phyloP scores from a whole-genome alignment of 768 basidiomycete species.

The Dendrothele bispora region DNA sequence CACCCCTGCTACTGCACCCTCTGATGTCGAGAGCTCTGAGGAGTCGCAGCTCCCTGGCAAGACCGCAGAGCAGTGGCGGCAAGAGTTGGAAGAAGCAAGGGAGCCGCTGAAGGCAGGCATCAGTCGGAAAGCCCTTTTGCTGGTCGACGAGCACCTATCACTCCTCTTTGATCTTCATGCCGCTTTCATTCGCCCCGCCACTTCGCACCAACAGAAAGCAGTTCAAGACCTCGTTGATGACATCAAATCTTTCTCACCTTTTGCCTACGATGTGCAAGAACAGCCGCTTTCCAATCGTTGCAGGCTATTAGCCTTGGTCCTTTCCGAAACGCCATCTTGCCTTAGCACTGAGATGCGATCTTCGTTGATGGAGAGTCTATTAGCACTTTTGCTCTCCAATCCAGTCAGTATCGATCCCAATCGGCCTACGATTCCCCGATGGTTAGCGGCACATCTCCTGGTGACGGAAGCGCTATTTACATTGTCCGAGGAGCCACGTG shows the following conservation, averaged over 20 bases:
- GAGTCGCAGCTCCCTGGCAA: slow-evolving; percentile 32
- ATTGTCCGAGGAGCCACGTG: slow-evolving; percentile 68
- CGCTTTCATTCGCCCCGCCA: slow-evolving; percentile 71
- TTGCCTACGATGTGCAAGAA: slow-evolving; percentile 68
- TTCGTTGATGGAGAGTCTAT: slow-evolving; percentile 63
- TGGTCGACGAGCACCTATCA: slow-evolving; percentile 86
- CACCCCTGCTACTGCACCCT: slow-evolving; percentile 8
- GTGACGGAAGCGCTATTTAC: slow-evolving; percentile 84
- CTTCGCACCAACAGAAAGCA: slow-evolving; percentile 60
- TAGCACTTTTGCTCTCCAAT: slow-evolving; percentile 65
- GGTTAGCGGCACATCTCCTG: slow-evolving; percentile 85
- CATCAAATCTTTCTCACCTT: slow-evolving; percentile 65
- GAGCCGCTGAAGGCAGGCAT: slow-evolving; percentile 66
- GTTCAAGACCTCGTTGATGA: slow-evolving; percentile 76
- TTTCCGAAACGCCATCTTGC: slow-evolving; percentile 71
- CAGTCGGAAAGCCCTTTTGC: slow-evolving; percentile 64
- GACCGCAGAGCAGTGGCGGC: slow-evolving; percentile 61
- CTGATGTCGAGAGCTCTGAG: slow-evolving; percentile 3
- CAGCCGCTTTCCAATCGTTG: slow-evolving; percentile 79
- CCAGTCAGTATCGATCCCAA: slow-evolving; percentile 48
- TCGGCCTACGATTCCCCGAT: slow-evolving; percentile 68
- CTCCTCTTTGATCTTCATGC: slow-evolving; percentile 87
- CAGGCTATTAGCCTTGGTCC: slow-evolving; percentile 80
- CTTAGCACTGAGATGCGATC: slow-evolving; percentile 53
- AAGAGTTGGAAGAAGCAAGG: slow-evolving; percentile 64